Evolutionary conservation across 495 filamentous ascomycete genomes (phyloP).

Genomic region (Cercophora newfieldiana): DNA sequence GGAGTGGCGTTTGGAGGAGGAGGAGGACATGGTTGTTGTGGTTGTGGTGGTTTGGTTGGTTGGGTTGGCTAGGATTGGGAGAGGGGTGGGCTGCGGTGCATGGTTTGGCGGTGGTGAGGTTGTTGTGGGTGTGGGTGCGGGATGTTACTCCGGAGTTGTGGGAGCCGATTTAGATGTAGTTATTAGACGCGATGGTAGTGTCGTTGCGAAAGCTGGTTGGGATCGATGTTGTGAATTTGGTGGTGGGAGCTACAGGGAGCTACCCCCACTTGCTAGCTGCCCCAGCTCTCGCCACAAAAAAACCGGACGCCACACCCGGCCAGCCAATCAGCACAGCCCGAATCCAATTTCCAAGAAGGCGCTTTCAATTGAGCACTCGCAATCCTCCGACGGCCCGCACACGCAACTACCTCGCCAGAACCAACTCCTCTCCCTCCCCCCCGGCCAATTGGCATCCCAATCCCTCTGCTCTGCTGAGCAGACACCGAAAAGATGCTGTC

Average conservation of each 20-base stretch:
- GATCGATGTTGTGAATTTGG: too few species aligned
- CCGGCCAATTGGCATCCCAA: conserved; percentile 43
- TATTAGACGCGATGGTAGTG: too few species aligned
- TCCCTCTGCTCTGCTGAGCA: conserved; percentile 48
- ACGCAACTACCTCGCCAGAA: conserved; percentile 16
- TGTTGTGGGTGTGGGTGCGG: too few species aligned
- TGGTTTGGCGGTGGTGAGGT: too few species aligned
- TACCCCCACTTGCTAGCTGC: conserved; percentile 4
- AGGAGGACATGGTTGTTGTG: conserved; percentile 24
- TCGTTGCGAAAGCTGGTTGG: too few species aligned
- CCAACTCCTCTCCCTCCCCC: conserved; percentile 18
- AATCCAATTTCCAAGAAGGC: conserved; percentile 34
- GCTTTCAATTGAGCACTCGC: conserved; percentile 25
- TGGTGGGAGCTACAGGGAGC: too few species aligned
- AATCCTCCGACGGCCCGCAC: conserved; percentile 15
- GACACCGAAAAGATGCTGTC: conserved; percentile 45
- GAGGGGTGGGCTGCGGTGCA: neutral
- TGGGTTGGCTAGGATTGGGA: neutral
- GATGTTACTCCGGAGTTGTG: too few species aligned
- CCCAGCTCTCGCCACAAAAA: conserved; percentile 20
- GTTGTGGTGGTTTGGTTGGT: neutral
- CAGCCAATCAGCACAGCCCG: conserved; percentile 31
- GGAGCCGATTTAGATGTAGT: too few species aligned
- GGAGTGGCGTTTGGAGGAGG: conserved; percentile 52
- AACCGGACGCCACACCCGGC: conserved; percentile 5